These are phyloP conservation scores for Mycena haematopus DNA, from an alignment of 768 basidiomycete species.

Conservation along the genomic window DNA sequence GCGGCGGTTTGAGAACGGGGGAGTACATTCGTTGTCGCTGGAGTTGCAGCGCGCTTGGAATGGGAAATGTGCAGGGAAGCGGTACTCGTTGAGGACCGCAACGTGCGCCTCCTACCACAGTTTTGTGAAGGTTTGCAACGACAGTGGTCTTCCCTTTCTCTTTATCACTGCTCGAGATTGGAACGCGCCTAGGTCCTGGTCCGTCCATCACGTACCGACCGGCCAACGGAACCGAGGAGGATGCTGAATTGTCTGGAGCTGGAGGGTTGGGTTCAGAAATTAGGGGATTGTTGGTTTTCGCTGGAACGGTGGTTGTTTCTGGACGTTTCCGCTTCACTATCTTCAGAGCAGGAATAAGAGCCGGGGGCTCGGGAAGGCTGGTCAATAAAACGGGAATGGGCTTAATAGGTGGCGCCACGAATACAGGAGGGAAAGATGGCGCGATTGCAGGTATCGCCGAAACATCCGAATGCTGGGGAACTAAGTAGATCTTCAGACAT, in stretches of 20 bases:
- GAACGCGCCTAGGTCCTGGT: slow-evolving; percentile 46
- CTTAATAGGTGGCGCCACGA: slow-evolving; percentile 17
- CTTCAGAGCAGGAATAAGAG: slow-evolving; percentile 50
- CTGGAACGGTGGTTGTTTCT: slow-evolving; percentile 24
- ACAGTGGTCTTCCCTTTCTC: slow-evolving; percentile 1
- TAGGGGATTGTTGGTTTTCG: background rate
- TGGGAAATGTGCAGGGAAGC: slow-evolving; percentile 2
- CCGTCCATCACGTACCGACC: slow-evolving; percentile 27
- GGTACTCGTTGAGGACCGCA: slow-evolving; percentile 27
- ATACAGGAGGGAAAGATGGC: slow-evolving; percentile 22
- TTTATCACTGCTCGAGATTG: slow-evolving; percentile 25
- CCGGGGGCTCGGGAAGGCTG: slow-evolving; percentile 37
- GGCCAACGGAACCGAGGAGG: background rate
- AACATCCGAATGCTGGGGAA: background rate
- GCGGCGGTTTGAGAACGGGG: slow-evolving; percentile 4
- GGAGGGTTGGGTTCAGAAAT: background rate
- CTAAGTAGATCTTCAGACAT: background rate
- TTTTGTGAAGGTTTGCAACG: background rate
- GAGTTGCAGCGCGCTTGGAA: background rate
- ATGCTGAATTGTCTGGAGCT: background rate
- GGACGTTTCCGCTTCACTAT: slow-evolving; percentile 51
- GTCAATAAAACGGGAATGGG: slow-evolving; percentile 19
- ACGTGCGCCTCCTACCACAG: background rate
- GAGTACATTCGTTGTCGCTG: slow-evolving; percentile 11
- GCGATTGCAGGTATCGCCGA: slow-evolving; percentile 7